Evolutionary conservation across 2,329 filamentous ascomycete genomes (phyloP), one percentile per base, ranked within the genome.

Genomic region (Hypoxylon sp.): DNA sequence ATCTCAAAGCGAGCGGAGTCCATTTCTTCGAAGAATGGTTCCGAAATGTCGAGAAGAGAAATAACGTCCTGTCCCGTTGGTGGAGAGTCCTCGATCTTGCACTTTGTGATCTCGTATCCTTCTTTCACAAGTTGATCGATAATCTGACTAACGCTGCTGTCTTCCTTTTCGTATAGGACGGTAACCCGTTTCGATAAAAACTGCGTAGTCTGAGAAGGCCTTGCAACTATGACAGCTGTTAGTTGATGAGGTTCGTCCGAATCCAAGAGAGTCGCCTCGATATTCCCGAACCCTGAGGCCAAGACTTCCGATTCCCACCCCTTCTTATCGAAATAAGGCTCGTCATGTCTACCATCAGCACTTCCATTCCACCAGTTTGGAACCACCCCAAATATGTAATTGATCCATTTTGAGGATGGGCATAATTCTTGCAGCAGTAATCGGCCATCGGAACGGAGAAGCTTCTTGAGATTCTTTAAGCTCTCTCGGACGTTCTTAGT

Each of bases 331-430:
- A 76, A 57, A n/a, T 68, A 73, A 2, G 77, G 75, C 50, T 71
- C 69, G 1, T 69, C 57, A 1, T 46, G 3, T 2, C 76, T 71
- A 2, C 56, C 64, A 13, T 78, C 74, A 0, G 68, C 65, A 4
- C 58, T 64, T 0, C 76, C 76, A 0, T 72, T 57, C 78, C 78
- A 79, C 78, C 78, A 80, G 2, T 72, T 74, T 0, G 72, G 61
- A 3, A 76, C 64, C 0, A 68, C 56, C 0, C 77, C 76, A 17
- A 75, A 68, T 28, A 76, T 69, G 56, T 69, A 73, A 48, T 75
- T 75, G 55, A 72, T 59, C 64, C 68, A 74, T 41, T 71, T 72
- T 1, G 61, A 62, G 4, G 59, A 53, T 0, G 69, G 56, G 32
- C 50, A 59, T 3, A 72, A 62, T 39, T 78, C 76, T 24, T 72